Conservation (phyloP, 345 rosid species). For the Citrus medica region DNA sequence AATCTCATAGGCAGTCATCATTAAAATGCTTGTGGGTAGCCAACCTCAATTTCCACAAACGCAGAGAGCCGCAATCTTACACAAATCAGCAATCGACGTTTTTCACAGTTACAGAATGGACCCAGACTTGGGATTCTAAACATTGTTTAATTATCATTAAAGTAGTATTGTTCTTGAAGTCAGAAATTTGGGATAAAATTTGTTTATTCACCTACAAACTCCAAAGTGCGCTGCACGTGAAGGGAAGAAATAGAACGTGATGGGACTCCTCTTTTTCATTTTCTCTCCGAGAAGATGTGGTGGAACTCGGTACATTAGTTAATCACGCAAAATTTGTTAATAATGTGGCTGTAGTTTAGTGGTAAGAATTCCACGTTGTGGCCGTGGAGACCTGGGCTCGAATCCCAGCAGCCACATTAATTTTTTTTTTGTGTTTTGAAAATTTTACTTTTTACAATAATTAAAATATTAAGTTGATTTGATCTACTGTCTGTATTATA, state of each 20-base stretch:
- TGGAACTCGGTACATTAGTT: fast-evolving
- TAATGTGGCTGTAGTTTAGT: constrained; percentile 72
- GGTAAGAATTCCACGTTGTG: constrained; percentile 87
- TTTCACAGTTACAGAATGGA: not conserved
- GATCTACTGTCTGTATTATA: too few species aligned
- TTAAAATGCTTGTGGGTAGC: not conserved
- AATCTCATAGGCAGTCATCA: not conserved
- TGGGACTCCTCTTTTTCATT: too few species aligned
- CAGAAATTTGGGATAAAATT: too few species aligned
- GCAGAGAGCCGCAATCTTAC: not conserved
- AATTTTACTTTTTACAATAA: too few species aligned
- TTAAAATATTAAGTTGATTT: too few species aligned
- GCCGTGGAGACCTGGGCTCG: constrained; percentile 95
- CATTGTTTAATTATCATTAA: too few species aligned
- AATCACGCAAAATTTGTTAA: fast-evolving
- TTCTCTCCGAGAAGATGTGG: fast-evolving
- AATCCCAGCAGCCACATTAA: constrained; percentile 69
- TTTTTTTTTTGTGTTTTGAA: too few species aligned
- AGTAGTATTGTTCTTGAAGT: too few species aligned
- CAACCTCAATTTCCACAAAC: not conserved
- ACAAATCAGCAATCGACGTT: too few species aligned
- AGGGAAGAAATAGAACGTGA: too few species aligned
- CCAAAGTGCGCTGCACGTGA: too few species aligned
- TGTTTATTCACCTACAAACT: too few species aligned
- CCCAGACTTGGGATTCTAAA: not conserved